A percentile compares a stretch with the other conserved stretches of the same genome.
These are phyloP conservation scores for Hordeum pubiflorum DNA, from an alignment of 202 grass and related monocot genomes.

Conservation along the genomic window DNA sequence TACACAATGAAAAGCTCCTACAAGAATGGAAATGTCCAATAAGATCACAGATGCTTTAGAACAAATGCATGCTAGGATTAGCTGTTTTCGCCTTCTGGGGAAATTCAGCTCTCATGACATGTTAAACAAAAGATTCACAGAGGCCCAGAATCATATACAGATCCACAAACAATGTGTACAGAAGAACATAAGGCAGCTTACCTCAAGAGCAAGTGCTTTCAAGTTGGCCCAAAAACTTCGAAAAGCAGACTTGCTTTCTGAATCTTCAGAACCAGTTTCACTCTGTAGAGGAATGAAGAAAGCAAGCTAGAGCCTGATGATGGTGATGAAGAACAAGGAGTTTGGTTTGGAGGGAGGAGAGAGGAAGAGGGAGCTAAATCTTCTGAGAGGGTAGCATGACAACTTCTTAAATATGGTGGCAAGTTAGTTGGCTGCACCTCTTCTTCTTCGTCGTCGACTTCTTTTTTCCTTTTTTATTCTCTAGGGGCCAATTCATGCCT, in stretches of 20 bases:
- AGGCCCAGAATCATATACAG: not conserved
- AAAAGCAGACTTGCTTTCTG: not conserved
- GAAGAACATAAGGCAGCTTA: not conserved
- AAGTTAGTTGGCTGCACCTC: slow-evolving; percentile 40
- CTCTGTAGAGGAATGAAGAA: slow-evolving; percentile 11
- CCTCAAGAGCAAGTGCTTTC: not conserved
- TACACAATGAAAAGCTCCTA: slow-evolving; percentile 16
- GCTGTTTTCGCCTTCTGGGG: not conserved
- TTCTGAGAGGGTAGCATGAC: slow-evolving; percentile 33
- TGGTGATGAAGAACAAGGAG: slow-evolving; percentile 4
- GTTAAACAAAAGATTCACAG: not conserved
- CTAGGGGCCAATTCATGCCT: slow-evolving; percentile 6
- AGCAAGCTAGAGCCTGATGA: not conserved
- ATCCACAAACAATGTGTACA: not conserved
- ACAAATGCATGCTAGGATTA: not conserved
- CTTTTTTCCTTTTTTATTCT: not conserved
- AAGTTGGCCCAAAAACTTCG: not conserved
- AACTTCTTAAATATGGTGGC: slow-evolving; percentile 37
- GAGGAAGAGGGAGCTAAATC: slow-evolving; percentile 25
- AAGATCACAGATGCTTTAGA: not conserved
- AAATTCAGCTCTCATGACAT: not conserved
- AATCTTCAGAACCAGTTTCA: slow-evolving; percentile 3
- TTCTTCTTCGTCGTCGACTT: not conserved
- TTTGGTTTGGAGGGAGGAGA: slow-evolving; percentile 10
- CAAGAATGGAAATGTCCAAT: slow-evolving; percentile 16